Evolutionary conservation across 306 rosid species (phyloP), one percentile per base, ranked within the genome.

Genomic region (Lathyrus oleraceus): DNA sequence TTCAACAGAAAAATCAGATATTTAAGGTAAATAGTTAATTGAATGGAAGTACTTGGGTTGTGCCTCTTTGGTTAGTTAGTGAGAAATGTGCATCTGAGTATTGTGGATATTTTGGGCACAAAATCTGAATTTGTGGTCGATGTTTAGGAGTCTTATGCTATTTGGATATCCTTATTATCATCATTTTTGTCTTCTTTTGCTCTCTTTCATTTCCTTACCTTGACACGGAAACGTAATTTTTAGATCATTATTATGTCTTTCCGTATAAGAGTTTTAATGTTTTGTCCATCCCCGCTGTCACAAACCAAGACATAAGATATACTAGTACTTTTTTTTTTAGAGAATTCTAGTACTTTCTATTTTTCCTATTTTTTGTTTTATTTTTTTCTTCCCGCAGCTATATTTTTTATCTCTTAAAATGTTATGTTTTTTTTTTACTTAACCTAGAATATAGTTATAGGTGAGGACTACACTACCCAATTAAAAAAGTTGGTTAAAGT

Each of bases 81-180:
- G 70, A 75, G 53, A 57, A 49, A 19, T 57, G 75, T 49, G 5
- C 65, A 11, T 73, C 47, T 45, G 69, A 59, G 47, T 47, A 32
- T 63, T 25, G 71, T 25, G 70, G 89, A 84, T 85, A 80, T 86
- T 79, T 81, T 71, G 73, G 62, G 66, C 71, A 27, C 77, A 72
- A 74, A 93, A 87, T 93, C 96, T 71, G 82, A 81, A 67, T 43
- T 70, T 90, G 98, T 88, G 97, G 96, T 85, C 38, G 72, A 67
- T 71, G 66, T 88, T 81, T 35, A 17, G 10, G 58, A 27, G 5
- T 48, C 23, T 17, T 23, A 11, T 61, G 67, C 69, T 35, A 17
- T 28, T 69, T 77, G 77, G 85, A 83, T 83, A 81, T 88, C 71
- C 62, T 72, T 77, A 40, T 73, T 85, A 70, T 77, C 81, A 72